Percentiles rank a stretch among this genome's conserved stretches.
phyloP scores from a whole-genome alignment of 495 filamentous ascomycete genomes.

The Apodospora peruviana region DNA sequence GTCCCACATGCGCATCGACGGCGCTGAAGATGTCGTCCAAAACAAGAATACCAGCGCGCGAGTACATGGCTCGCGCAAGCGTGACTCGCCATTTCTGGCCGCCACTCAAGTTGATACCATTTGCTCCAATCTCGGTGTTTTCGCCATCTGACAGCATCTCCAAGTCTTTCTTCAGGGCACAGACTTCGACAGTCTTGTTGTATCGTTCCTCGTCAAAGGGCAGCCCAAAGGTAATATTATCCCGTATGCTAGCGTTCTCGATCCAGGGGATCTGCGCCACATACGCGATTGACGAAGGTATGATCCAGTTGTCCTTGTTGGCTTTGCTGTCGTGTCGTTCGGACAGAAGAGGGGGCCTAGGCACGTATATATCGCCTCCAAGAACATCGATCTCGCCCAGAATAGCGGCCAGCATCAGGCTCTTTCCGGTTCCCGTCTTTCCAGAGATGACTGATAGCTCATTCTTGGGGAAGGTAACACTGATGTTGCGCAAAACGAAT shows the following conservation, averaged over 20 bases:
- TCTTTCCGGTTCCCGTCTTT: constrained; percentile 64
- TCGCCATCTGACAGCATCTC: constrained; percentile 70
- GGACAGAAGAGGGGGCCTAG: constrained; percentile 34
- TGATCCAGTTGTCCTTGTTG: constrained; percentile 62
- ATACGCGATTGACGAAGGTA: constrained; percentile 63
- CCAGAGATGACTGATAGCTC: constrained; percentile 69
- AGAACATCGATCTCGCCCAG: constrained; percentile 60
- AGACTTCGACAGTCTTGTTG: constrained; percentile 57
- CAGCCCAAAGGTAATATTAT: constrained; percentile 71
- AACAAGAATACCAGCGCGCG: constrained; percentile 69
- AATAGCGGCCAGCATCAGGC: constrained; percentile 58
- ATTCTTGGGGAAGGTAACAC: constrained; percentile 58
- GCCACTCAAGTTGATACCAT: constrained; percentile 79
- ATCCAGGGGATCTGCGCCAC: constrained; percentile 85
- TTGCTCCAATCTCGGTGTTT: constrained; percentile 71
- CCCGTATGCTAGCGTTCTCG: constrained; percentile 70
- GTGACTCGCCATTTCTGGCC: constrained; percentile 80
- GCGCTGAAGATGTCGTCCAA: constrained; percentile 84
- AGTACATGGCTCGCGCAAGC: constrained; percentile 75
- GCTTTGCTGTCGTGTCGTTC: constrained; percentile 53
- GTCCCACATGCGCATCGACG: constrained; percentile 68
- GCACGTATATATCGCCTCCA: constrained; percentile 45
- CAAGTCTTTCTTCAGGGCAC: constrained; percentile 68
- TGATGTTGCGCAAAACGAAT: constrained; percentile 58
- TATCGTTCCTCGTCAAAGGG: constrained; percentile 63